Conservation (phyloP, 208 protist species). For the Trichomonas vaginalis region DNA sequence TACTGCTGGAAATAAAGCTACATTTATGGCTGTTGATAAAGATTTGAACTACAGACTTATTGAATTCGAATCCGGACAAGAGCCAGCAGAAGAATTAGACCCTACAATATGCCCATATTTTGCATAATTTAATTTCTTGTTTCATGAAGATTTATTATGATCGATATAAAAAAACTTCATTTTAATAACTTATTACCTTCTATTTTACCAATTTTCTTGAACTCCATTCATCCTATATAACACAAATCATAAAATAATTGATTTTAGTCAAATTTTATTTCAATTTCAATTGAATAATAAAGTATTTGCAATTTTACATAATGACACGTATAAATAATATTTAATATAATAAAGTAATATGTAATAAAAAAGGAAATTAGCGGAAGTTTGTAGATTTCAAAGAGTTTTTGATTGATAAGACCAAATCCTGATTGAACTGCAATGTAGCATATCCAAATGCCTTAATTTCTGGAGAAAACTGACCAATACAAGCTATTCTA, state of each 20-base stretch:
- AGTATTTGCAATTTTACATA: no score
- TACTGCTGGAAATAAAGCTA: not conserved
- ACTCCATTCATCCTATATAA: no score
- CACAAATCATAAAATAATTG: no score
- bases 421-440: not conserved
- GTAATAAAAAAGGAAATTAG: not conserved
- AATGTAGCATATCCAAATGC: not conserved
- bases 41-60: not conserved
- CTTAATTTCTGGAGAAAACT: constrained; percentile 7
- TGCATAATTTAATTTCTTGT: not conserved
- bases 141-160: not conserved
- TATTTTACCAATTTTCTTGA: no score
- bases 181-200: no score
- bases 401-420: not conserved
- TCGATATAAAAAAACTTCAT: no score
- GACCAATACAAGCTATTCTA: not conserved
- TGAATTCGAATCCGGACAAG: not conserved
- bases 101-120: not conserved
- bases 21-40: not conserved
- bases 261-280: no score
- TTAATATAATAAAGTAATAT: no score
- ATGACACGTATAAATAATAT: no score
- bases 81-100: not conserved
- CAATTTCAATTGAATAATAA: no score
- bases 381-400: not conserved